Percentiles rank a stretch among this genome's conserved stretches.
Evolutionary conservation across 1,284 basidiomycete species (phyloP).

Genomic region (Cryptococcus sp.): DNA sequence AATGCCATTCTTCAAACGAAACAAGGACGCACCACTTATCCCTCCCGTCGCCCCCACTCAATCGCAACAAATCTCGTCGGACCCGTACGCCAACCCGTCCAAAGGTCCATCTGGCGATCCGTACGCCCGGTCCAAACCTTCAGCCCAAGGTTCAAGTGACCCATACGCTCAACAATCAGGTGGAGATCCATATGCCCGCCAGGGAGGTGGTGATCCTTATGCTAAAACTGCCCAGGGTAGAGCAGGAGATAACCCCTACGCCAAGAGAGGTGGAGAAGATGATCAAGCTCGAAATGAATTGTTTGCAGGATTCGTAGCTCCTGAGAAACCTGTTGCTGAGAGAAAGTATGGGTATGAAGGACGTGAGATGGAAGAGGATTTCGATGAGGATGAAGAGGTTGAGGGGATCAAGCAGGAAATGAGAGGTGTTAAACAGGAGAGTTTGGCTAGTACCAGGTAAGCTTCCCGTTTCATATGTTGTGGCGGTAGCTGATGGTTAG

Average conservation of each 20-base stretch:
- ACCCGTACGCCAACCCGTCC: no score
- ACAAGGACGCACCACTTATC: constrained; percentile 60
- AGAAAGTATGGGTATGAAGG: constrained; percentile 46
- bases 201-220: constrained; percentile 34
- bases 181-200: constrained; percentile 27
- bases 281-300: constrained; percentile 65
- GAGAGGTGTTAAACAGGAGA: constrained; percentile 87
- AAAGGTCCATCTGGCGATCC: no score
- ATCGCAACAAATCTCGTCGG: constrained; percentile 4
- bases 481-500: constrained; percentile 14
- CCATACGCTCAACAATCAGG: constrained; percentile 28
- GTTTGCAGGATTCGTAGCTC: constrained; percentile 30
- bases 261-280: constrained; percentile 11
- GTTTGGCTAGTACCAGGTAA: constrained; percentile 72
- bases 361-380: constrained; percentile 58
- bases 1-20: constrained; percentile 75
- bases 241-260: constrained; percentile 43
- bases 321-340: constrained; percentile 46
- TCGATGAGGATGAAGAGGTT: constrained; percentile 80
- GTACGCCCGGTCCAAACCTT: constrained; percentile 11
- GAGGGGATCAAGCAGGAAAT: constrained; percentile 96
- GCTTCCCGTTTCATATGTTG: constrained; percentile 7
- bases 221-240: constrained; percentile 15
- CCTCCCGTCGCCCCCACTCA: constrained; percentile 52
- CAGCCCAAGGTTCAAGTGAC: constrained; percentile 46